Percentiles rank a stretch among this genome's conserved stretches.
These are phyloP conservation scores for Butyriboletus appendiculatus DNA, from an alignment of 1,284 basidiomycete species.

Conservation along the genomic window DNA sequence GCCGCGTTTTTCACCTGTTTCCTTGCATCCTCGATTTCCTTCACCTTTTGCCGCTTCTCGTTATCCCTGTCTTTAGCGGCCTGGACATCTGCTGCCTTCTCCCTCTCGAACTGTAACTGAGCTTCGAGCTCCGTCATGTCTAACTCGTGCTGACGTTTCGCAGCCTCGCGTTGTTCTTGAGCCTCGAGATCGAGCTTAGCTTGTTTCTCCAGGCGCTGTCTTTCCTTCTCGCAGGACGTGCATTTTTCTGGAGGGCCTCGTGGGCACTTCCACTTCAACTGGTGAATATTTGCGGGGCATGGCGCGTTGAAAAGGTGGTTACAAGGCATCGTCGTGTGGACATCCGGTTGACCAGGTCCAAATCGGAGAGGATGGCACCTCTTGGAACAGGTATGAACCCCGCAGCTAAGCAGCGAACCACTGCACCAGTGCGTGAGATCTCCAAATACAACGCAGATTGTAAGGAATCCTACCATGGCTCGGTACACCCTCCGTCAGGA, in stretches of 20 bases:
- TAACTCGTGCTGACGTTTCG: slow-evolving; percentile 31
- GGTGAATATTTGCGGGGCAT: slow-evolving; percentile 10
- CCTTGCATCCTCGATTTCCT: slow-evolving; percentile 33
- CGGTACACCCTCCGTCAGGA: slow-evolving; percentile 61
- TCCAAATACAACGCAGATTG: not conserved
- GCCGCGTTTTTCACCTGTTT: slow-evolving; percentile 14
- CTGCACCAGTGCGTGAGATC: slow-evolving; percentile 30
- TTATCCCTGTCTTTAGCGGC: slow-evolving; percentile 29
- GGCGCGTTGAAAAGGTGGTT: slow-evolving; percentile 33
- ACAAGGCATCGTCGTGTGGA: slow-evolving; percentile 50
- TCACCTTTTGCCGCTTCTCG: slow-evolving; percentile 31
- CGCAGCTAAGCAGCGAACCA: slow-evolving; percentile 44
- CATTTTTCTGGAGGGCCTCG: slow-evolving; percentile 32
- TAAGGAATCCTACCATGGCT: slow-evolving; percentile 48
- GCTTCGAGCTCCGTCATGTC: slow-evolving; percentile 35
- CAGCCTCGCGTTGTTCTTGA: slow-evolving; percentile 36
- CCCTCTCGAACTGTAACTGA: slow-evolving; percentile 25
- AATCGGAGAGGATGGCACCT: slow-evolving; percentile 47
- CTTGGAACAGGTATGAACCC: slow-evolving; percentile 48
- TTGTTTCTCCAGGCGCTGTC: slow-evolving; percentile 31
- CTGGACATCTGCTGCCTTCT: slow-evolving; percentile 27
- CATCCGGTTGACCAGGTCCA: slow-evolving; percentile 34
- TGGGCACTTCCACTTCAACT: slow-evolving; percentile 37
- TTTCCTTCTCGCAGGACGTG: slow-evolving; percentile 33
- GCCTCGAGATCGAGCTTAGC: slow-evolving; percentile 29